Base-by-base conservation (phyloP, 805 yeast species). In the Barnettozyma californica region DNA sequence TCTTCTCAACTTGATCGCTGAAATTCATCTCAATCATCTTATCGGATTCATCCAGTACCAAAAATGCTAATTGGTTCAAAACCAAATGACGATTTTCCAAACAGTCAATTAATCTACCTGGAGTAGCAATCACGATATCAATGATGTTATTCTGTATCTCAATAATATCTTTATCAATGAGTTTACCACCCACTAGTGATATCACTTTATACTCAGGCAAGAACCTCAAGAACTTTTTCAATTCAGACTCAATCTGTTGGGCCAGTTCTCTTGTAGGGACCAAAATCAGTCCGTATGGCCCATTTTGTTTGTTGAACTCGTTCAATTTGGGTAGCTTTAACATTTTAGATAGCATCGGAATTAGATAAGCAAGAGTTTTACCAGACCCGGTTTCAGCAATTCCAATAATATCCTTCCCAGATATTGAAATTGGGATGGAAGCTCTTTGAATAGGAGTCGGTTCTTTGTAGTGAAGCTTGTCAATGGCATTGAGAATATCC, bases 311-410 rank as follows among this genome's bases (percentile, higher is more conserved):
- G 33, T 78, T 73, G 14, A 61, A 52, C n/a, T 69, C 74, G 48
- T 75, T 77, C 23, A 78, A 57, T 18, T 70, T 61, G 1, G 81
- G 79, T 38, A 69, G 65, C 59, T 64, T 76, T 67, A 66, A 53
- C 14, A 84, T 68, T 53, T 79, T 81, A 2, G 80, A 63, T 9
- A 87, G 60, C 44, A 88, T 66, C 0, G 99, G 98, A 2, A 92
- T 65, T 10, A 87, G 63, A 65, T 83, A 92, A 2, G 95, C 84
- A 11, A 91, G 70, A 0, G 99, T 92, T 62, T 94, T 92, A 58
- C 99, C 99, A 1, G 96, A 87, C 11, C 99, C 99, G 0, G 99
- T 92, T 56, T 90, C 90, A 0, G 98, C 97, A n/a, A 91, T 77
- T 13, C 96, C 98, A 19, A 91, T 73, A 2, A 87, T 71, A 63